These are phyloP conservation scores for Puya raimondii DNA, from an alignment of 176 grass and related monocot genomes.

Conservation along the genomic window DNA sequence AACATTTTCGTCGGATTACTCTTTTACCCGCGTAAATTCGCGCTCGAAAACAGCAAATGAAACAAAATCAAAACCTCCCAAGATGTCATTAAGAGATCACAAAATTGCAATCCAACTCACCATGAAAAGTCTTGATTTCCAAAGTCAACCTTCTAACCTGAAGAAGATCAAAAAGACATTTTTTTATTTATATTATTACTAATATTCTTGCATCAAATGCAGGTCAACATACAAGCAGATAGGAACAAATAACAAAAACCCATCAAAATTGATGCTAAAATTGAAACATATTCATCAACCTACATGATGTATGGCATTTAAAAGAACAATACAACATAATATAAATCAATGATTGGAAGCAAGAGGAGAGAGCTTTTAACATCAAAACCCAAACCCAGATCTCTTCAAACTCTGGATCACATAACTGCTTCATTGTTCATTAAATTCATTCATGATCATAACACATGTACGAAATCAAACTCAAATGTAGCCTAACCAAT, in stretches of 20 bases:
- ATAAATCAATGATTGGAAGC: neutral
- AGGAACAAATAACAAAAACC: neutral
- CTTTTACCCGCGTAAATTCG: neutral
- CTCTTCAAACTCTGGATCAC: neutral
- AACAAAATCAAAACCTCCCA: neutral
- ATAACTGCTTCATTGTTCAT: neutral
- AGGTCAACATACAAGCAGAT: neutral
- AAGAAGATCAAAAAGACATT: neutral
- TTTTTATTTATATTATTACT: neutral
- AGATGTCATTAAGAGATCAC: neutral
- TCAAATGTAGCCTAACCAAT: neutral
- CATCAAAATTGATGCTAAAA: neutral
- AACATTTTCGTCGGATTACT: neutral
- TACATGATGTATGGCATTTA: neutral
- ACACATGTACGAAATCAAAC: neutral
- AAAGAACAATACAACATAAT: neutral
- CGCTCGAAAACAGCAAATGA: neutral
- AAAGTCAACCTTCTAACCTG: neutral
- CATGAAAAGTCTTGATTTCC: neutral
- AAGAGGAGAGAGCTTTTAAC: neutral
- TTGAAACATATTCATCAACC: neutral
- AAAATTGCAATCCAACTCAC: neutral
- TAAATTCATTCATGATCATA: neutral
- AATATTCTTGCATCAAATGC: neutral
- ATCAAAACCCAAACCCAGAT: neutral